Conservation (phyloP, 768 basidiomycete species). For the Multifurca ochricompacta region DNA sequence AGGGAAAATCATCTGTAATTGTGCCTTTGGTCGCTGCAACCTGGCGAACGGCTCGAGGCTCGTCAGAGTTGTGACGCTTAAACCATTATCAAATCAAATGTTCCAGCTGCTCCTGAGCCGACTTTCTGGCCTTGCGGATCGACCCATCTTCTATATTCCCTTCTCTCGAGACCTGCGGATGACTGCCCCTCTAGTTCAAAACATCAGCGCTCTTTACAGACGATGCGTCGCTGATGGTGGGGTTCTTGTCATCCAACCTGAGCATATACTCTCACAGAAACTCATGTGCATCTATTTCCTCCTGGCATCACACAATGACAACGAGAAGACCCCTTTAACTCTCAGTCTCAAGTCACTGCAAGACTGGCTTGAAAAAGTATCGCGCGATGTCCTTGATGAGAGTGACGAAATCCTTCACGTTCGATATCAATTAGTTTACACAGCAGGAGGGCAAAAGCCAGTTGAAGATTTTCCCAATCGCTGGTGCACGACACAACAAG, state of each 20-base stretch:
- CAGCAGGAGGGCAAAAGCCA: slow-evolving; percentile 32
- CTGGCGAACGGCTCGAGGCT: slow-evolving; percentile 39
- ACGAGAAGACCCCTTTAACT: neutral
- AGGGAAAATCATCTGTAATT: slow-evolving; percentile 48
- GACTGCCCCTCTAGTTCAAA: slow-evolving; percentile 11
- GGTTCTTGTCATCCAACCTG: slow-evolving; percentile 44
- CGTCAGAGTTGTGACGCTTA: slow-evolving; percentile 44
- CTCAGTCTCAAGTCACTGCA: neutral
- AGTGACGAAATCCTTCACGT: slow-evolving; percentile 35
- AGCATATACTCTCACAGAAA: slow-evolving; percentile 45
- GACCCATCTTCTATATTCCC: slow-evolving; percentile 42
- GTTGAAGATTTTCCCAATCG: slow-evolving; percentile 36
- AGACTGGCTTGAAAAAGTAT: neutral
- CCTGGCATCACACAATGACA: slow-evolving; percentile 19
- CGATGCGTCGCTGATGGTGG: slow-evolving; percentile 36
- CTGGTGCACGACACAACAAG: slow-evolving; percentile 35
- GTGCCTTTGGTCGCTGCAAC: slow-evolving; percentile 36
- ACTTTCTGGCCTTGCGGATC: slow-evolving; percentile 38
- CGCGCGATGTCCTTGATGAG: slow-evolving; percentile 15
- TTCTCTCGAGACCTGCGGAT: slow-evolving; percentile 37
- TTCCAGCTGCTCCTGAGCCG: slow-evolving; percentile 39
- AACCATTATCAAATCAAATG: slow-evolving; percentile 40
- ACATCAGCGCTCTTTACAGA: slow-evolving; percentile 29
- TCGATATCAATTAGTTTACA: slow-evolving; percentile 43
- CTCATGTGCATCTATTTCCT: slow-evolving; percentile 36